Conservation (phyloP, 257 asterid genomes). For the Solanum peruvianum region DNA sequence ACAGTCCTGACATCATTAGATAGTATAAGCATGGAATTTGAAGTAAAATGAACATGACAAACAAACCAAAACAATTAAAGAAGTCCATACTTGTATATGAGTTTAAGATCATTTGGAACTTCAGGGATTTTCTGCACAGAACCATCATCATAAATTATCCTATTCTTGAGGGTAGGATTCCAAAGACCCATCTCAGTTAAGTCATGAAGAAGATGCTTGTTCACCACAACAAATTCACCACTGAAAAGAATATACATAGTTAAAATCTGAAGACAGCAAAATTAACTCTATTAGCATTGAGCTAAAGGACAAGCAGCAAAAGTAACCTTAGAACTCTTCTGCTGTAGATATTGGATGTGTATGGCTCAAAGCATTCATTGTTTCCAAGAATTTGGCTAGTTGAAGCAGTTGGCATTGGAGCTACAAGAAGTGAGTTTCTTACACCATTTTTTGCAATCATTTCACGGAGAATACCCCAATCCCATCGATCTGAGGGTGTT, state of each 20-base stretch:
- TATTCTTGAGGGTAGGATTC: constrained; percentile 76
- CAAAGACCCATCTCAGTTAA: constrained; percentile 93
- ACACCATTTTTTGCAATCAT: constrained; percentile 55
- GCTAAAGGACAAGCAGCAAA: not conserved
- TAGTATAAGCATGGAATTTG: not conserved
- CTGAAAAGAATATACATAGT: constrained; percentile 15
- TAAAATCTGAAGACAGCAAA: not conserved
- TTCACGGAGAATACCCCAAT: constrained; percentile 68
- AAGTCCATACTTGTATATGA: constrained; percentile 56
- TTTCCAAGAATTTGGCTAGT: constrained; percentile 99
- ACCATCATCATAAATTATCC: constrained; percentile 79
- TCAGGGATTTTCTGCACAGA: constrained; percentile 79
- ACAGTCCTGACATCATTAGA: constrained; percentile 44
- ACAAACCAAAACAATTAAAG: not conserved
- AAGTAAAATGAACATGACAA: not conserved
- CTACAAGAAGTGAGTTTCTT: constrained; percentile 83
- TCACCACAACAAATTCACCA: constrained; percentile 97
- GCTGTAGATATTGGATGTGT: constrained; percentile 88
- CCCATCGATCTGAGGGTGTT: constrained; percentile 75
- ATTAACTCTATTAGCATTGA: not conserved
- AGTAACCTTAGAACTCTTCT: constrained; percentile 82
- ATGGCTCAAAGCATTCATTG: constrained; percentile 96
- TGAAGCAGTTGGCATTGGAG: constrained; percentile 99
- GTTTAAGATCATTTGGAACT: constrained; percentile 60
- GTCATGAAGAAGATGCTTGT: constrained; percentile 94